Evolutionary conservation across 2,329 filamentous ascomycete genomes (phyloP).

Genomic region (Xylariomycetidae sp.): DNA sequence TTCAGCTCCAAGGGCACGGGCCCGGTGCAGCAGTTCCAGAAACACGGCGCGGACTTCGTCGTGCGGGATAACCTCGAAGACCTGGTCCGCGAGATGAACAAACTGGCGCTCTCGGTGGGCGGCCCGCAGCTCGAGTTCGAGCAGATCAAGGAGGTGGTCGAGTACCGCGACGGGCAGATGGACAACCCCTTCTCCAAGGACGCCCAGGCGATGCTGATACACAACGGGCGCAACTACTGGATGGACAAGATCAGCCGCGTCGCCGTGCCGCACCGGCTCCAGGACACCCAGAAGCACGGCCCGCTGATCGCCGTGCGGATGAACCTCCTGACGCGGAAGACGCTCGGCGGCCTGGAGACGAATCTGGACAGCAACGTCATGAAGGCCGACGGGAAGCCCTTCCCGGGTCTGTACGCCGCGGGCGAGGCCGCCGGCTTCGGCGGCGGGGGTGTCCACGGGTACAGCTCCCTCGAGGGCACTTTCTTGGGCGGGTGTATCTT

Average conservation of each 20-base stretch:
- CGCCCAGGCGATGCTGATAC: conserved; percentile 57
- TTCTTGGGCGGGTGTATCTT: conserved; percentile 62
- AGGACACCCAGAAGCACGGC: conserved; percentile 50
- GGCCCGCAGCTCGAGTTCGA: conserved; percentile 45
- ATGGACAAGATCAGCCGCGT: conserved; percentile 48
- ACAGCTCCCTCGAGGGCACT: conserved; percentile 57
- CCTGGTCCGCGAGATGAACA: conserved; percentile 55
- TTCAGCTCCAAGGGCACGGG: conserved; percentile 48
- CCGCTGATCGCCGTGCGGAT: conserved; percentile 57
- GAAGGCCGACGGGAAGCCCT: conserved; percentile 40
- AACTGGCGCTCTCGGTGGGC: conserved; percentile 39
- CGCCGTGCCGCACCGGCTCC: conserved; percentile 47
- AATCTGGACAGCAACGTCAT: conserved; percentile 53
- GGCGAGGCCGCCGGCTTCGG: conserved; percentile 59
- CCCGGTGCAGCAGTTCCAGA: conserved; percentile 54
- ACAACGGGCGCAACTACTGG: conserved; percentile 53
- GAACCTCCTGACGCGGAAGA: conserved; percentile 58
- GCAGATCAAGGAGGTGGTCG: conserved; percentile 41
- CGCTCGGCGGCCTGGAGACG: conserved; percentile 56
- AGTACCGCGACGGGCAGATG: conserved; percentile 52
- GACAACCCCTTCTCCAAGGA: conserved; percentile 55
- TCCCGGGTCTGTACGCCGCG: conserved; percentile 54
- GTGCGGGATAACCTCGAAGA: conserved; percentile 52
- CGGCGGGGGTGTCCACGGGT: conserved; percentile 58
- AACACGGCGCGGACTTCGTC: conserved; percentile 56